Evolutionary conservation across 768 basidiomycete species (phyloP), one percentile per base, ranked within the genome.

Genomic region (Rhizopogon vesiculosus): DNA sequence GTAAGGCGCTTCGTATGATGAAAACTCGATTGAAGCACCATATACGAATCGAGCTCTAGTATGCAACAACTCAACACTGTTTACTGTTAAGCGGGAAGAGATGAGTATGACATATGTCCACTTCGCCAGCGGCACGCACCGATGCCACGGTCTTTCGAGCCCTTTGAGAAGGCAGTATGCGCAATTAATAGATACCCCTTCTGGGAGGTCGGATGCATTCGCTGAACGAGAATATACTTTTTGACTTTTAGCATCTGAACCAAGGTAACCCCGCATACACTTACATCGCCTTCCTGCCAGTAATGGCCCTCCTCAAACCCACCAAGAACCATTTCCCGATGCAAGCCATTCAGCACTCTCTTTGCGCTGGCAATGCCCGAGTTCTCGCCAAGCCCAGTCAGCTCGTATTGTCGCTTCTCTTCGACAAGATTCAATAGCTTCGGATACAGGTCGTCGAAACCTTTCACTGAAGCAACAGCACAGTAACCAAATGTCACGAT

Each of bases 361-460:
- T 87, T 85, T 29, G 79, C 77, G 56, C 68, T 76, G 7, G 78
- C 77, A 57, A 84, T 86, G 5, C 81, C 84, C 45, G 83, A 85
- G 44, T 71, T 64, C 61, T 85, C 72, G 49, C 76, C 74, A 9
- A 85, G 69, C 2, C 78, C 79, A 0, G 83, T 84, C 13, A 89
- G 62, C 60, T 91, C 86, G 64, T 99, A 99, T 59, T 70, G 69
- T 58, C 93, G 78, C 64, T 82, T 86, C 69, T 99, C 97, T 13
- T 74, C 76, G 9, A 98, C 97, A 48, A 99, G 76, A 66, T 97
- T 83, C 38, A 99, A 72, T n/a, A 96, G 72, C 68, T 93, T 96
- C 3, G 96, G 96, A 66, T 98, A 98, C 19, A 99, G 71, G 62
- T 99, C 97, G 63, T 99, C 97, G 66, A 96, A 97, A 18, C 96